Evolutionary conservation across 176 grass and related monocot genomes (phyloP), one percentile per base, ranked within the genome.

Genomic region (Poa annua): DNA sequence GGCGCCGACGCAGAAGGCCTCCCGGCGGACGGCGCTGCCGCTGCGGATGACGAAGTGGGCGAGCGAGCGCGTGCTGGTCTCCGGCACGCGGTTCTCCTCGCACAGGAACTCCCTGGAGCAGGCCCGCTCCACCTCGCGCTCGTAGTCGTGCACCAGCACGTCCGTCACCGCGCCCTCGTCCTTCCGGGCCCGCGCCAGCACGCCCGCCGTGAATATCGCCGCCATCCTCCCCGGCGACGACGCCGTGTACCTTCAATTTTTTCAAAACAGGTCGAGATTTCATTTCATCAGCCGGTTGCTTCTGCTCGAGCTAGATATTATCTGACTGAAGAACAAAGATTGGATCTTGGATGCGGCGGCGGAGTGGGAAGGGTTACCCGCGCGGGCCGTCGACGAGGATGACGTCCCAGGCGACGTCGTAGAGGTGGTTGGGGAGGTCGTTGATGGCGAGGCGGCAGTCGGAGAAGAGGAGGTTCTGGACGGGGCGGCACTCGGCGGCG

Each of bases 401-500:
- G 84, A 98, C 87, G 38, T 98, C 93, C 96, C 93, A 98, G 22
- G 89, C 32, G 45, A 93, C 88, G 56, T 95, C 93, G 81, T 98
- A 98, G 81, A 98, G 91, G 19, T 86, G 85, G 81, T 98, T 98
- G 34, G 96, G 96, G 25, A 98, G 89, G 83, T 98, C 96, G 69
- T 98, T 98, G 78, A 98, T 86, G 70, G 92, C 96, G 76, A 98
- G 86, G 7, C 93, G 92, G 67, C 96, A 98, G 68, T 98, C 96
- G 33, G 96, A 98, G 91, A 90, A 98, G 67, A 98, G 92, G 11
- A 98, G 91, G 80, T 98, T 95, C 85, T 98, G 96, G 7, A 95
- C 87, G 6, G 96, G 93, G 5, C 93, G 89, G 85, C 96, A 98
- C 42, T 98, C 91, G 26, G 89, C 91, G 54, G 70, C 69, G 38